Conservation (phyloP, 2,329 filamentous ascomycete species). For the Cladosporium sp. region DNA sequence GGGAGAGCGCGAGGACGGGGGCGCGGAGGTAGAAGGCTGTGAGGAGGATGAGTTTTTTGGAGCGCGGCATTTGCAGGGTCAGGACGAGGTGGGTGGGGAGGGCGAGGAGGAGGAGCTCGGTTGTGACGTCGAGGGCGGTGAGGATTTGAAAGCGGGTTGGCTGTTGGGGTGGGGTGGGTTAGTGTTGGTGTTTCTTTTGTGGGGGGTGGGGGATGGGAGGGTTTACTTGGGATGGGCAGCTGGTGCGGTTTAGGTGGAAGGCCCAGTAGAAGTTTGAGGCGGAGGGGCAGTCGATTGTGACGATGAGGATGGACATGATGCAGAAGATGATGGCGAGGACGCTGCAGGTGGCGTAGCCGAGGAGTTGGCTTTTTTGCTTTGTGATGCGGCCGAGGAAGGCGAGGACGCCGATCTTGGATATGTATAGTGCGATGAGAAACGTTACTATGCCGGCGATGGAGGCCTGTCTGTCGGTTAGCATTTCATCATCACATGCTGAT, state of each 20-base stretch:
- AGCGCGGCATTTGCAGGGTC: conserved; percentile 32
- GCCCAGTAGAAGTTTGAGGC: conserved; percentile 26
- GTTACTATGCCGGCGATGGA: conserved; percentile 24
- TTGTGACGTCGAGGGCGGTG: conserved; percentile 35
- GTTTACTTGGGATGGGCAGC: conserved; percentile 24
- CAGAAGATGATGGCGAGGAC: conserved; percentile 20
- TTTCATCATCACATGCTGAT: background rate
- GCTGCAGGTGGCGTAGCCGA: conserved; percentile 23
- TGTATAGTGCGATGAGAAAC: conserved; percentile 25
- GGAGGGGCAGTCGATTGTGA: conserved; percentile 22
- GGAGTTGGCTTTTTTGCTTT: conserved; percentile 20
- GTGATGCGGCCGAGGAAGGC: conserved; percentile 29
- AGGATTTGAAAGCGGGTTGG: conserved; percentile 32
- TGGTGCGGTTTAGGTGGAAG: conserved; percentile 20
- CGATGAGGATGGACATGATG: conserved; percentile 25
- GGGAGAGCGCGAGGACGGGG: conserved; percentile 27
- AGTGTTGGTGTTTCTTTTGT: background rate
- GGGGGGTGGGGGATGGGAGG: background rate
- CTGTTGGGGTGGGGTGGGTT: conserved; percentile 16
- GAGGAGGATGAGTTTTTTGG: conserved; percentile 31
- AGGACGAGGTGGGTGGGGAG: conserved; percentile 32
- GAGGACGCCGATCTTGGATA: conserved; percentile 29
- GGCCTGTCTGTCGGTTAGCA: conserved; percentile 14
- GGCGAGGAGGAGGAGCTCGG: conserved; percentile 28
- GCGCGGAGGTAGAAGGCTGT: conserved; percentile 33